These are phyloP conservation scores for Ceratocystis eucalypticola DNA, from an alignment of 2,329 filamentous ascomycete species.

Conservation along the genomic window DNA sequence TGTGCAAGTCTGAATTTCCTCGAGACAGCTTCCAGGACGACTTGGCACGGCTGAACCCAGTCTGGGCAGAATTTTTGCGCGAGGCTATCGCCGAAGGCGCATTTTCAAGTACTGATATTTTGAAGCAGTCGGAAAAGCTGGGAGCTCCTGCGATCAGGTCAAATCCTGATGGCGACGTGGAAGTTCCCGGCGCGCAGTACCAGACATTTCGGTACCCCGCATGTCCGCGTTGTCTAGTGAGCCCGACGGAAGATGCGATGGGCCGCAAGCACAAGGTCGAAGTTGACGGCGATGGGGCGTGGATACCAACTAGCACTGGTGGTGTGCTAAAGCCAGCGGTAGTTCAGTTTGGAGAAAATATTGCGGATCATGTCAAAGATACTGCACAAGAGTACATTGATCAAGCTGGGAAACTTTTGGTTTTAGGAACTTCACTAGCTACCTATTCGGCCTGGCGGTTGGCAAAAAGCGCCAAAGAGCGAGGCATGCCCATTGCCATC, in stretches of 20 bases:
- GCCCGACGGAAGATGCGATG: conserved; percentile 23
- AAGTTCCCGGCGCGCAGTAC: conserved; percentile 76
- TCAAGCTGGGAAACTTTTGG: conserved; percentile 56
- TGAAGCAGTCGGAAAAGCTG: conserved; percentile 51
- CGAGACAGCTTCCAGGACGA: conserved; percentile 63
- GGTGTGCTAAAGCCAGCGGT: conserved; percentile 88
- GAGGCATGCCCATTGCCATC: conserved; percentile 73
- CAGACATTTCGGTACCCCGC: conserved; percentile 82
- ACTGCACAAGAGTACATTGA: conserved; percentile 73
- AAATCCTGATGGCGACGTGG: conserved; percentile 91
- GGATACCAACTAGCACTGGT: conserved; percentile 49
- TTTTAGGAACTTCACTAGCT: conserved; percentile 80
- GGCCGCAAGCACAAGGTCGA: conserved; percentile 37
- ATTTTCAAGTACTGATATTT: conserved; percentile 8
- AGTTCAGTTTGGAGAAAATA: conserved; percentile 92
- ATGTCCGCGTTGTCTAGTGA: conserved; percentile 64
- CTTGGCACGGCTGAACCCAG: conserved; percentile 66
- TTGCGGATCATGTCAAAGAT: conserved; percentile 52
- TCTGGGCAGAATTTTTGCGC: conserved; percentile 65
- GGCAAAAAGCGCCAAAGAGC: conserved; percentile 67
- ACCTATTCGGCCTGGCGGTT: conserved; percentile 93
- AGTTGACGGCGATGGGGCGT: conserved; percentile 61
- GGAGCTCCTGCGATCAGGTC: conserved; percentile 57
- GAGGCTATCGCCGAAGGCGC: conserved; percentile 52
- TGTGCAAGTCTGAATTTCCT: conserved; percentile 58